A percentile compares a stretch with the other conserved stretches of the same genome.
Conservation (phyloP, 2,329 filamentous ascomycete species). For the Phyllosticta citribraziliensis region DNA sequence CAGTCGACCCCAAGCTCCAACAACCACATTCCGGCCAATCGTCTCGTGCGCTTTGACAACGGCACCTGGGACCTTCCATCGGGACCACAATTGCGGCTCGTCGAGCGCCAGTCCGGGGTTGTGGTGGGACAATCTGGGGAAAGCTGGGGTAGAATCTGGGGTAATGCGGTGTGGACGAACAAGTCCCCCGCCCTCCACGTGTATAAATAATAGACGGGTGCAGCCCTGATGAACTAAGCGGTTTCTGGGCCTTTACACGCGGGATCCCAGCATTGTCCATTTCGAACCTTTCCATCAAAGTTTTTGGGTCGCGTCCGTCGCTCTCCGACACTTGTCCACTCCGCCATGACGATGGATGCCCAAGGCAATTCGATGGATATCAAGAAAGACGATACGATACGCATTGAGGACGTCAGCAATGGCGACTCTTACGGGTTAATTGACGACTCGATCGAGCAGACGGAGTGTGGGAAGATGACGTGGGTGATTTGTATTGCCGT, state of each 20-base stretch:
- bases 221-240: background rate
- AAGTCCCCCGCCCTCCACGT: background rate
- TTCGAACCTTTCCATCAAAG: background rate
- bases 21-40: background rate
- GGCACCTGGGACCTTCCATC: background rate
- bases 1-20: background rate
- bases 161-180: background rate
- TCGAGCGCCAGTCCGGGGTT: background rate
- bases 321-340: background rate
- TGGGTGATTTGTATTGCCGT: slow-evolving; percentile 13
- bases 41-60: background rate
- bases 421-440: background rate
- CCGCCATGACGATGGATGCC: background rate
- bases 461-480: slow-evolving; percentile 12
- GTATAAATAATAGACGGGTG: background rate
- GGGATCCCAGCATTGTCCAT: background rate
- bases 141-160: background rate
- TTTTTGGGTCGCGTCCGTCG: background rate
- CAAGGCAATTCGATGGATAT: background rate
- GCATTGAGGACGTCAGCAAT: background rate
- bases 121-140: background rate
- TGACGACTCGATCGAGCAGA: slow-evolving; percentile 14
- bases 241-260: background rate
- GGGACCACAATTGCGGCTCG: background rate
- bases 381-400: slow-evolving; percentile 3